A percentile compares a stretch with the other conserved stretches of the same genome.
Evolutionary conservation across 352 stramenopile species (phyloP).

Genomic region (Phytophthora foliorum): DNA sequence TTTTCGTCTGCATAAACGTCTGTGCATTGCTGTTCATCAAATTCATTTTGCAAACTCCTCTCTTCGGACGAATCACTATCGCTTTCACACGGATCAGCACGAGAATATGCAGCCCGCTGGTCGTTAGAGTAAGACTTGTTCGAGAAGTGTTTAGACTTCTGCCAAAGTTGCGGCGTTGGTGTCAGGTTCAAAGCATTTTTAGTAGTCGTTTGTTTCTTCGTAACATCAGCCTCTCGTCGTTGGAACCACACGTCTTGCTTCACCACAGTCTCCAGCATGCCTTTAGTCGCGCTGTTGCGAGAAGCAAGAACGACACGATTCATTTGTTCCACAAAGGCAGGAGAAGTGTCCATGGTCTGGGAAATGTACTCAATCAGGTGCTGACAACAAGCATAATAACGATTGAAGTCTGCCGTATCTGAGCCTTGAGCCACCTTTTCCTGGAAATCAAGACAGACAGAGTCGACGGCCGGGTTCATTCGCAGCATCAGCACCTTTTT

Average conservation of each 20-base stretch:
- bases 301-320: slow-evolving; percentile 19
- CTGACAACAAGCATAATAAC: slow-evolving; percentile 13
- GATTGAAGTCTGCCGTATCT: slow-evolving; percentile 2
- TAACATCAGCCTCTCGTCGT: neutral
- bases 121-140: neutral
- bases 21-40: neutral
- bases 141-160: slow-evolving; percentile 1
- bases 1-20: neutral
- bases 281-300: neutral
- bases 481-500: slow-evolving; percentile 4
- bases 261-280: slow-evolving; percentile 6
- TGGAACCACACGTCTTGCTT: slow-evolving; percentile 21
- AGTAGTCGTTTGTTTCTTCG: neutral
- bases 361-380: slow-evolving; percentile 15
- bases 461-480: slow-evolving; percentile 12
- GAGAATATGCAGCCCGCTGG: neutral
- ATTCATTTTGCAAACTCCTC: neutral
- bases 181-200: neutral
- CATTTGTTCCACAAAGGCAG: slow-evolving; percentile 20
- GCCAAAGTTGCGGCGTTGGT: neutral
- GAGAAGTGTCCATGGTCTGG: slow-evolving; percentile 23
- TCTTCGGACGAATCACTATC: neutral
- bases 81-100: neutral
- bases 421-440: neutral
- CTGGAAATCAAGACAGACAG: slow-evolving; percentile 12